phyloP scores from a whole-genome alignment of 2,329 filamentous ascomycete species.

The Botryotinia globosa region DNA sequence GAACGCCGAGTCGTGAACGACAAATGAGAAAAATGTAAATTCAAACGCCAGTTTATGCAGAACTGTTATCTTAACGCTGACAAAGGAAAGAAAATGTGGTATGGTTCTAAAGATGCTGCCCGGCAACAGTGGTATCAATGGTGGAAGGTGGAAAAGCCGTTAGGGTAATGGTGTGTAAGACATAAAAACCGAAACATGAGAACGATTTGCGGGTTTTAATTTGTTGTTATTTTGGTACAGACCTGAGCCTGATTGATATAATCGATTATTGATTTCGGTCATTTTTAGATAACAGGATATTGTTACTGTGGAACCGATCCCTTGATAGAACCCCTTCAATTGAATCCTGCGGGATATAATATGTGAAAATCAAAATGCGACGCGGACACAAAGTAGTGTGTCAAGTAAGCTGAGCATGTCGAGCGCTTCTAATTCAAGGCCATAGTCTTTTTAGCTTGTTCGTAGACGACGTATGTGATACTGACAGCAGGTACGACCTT shows the following conservation, averaged over 20 bases:
- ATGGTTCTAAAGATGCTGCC: conserved; percentile 6
- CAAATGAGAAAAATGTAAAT: not conserved
- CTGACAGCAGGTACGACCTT: conserved; percentile 96
- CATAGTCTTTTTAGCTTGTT: conserved; percentile 78
- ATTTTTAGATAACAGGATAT: not conserved
- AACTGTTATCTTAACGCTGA: not conserved
- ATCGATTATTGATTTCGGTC: not conserved
- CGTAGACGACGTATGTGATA: conserved; percentile 92
- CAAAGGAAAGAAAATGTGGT: conserved; percentile 3
- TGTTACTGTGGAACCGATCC: not conserved
- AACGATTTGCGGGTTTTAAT: not conserved
- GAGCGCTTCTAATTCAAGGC: conserved; percentile 25
- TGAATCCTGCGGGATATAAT: not conserved
- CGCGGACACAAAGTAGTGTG: not conserved
- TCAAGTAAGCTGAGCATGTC: not conserved
- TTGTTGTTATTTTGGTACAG: not conserved
- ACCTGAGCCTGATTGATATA: not conserved
- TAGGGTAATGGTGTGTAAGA: not conserved
- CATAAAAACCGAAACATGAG: not conserved
- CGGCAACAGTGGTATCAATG: not conserved
- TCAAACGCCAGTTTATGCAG: conserved; percentile 9
- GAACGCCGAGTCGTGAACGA: conserved; percentile 3
- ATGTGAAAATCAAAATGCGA: not conserved
- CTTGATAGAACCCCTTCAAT: not conserved
- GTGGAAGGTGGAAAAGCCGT: not conserved